phyloP scores from a whole-genome alignment of 495 filamentous ascomycete species.

The Penicillium roqueforti region DNA sequence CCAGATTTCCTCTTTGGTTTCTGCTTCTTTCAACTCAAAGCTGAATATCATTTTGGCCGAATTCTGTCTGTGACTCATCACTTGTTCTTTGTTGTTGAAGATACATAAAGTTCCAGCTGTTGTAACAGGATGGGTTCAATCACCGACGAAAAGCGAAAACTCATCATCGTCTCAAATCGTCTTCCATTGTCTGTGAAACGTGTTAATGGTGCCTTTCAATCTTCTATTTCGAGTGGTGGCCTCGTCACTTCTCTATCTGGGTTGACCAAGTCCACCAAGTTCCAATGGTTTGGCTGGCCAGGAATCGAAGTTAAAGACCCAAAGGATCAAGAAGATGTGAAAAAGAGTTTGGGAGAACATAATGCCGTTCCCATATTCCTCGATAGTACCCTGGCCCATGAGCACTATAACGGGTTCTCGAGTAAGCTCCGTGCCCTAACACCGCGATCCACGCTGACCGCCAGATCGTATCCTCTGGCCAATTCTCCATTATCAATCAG shows the following conservation, averaged over 20 bases:
- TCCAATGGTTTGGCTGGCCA: constrained; percentile 94
- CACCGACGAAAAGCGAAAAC: constrained; percentile 27
- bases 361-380: constrained; percentile 53
- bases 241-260: constrained; percentile 84
- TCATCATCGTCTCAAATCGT: constrained; percentile 84
- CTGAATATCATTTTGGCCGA: neutral
- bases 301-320: constrained; percentile 56
- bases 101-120: neutral
- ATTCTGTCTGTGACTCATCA: neutral
- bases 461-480: constrained; percentile 89
- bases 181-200: constrained; percentile 85
- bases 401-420: constrained; percentile 60
- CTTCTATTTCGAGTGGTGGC: constrained; percentile 82
- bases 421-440: constrained; percentile 28
- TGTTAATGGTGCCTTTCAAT: constrained; percentile 66
- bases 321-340: constrained; percentile 44
- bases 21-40: neutral
- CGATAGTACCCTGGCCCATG: constrained; percentile 48
- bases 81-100: neutral
- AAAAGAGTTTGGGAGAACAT: constrained; percentile 42
- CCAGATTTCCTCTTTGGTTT: neutral
- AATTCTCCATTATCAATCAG: constrained; percentile 91
- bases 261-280: constrained; percentile 76
- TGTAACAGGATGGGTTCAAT: constrained; percentile 5
- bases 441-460: neutral